phyloP scores from a whole-genome alignment of 2,329 filamentous ascomycete genomes.

The Ilyonectria destructans region DNA sequence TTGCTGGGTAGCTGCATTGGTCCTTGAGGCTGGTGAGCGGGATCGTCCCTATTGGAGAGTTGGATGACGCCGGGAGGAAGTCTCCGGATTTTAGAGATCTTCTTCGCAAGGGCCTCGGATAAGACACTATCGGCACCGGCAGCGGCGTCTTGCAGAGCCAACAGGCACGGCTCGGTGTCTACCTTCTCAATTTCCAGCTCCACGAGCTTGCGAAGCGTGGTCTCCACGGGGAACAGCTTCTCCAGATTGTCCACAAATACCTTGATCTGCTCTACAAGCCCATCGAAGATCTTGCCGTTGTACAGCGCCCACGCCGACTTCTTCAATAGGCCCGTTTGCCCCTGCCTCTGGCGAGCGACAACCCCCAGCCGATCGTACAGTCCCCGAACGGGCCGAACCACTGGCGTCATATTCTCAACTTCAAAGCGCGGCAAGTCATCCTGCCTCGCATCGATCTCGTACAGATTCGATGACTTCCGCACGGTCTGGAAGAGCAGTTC shows the following conservation, averaged over 20 bases:
- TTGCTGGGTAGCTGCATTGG: too few species aligned
- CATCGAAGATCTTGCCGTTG: slow-evolving; percentile 36
- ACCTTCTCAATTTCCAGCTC: slow-evolving; percentile 45
- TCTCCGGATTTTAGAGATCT: slow-evolving; percentile 3
- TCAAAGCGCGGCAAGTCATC: slow-evolving; percentile 14
- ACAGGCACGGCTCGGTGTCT: slow-evolving; percentile 43
- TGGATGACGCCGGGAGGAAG: neutral
- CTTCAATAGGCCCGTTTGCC: neutral
- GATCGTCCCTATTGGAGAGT: slow-evolving; percentile 4
- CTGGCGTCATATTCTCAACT: slow-evolving; percentile 1
- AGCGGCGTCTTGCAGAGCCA: slow-evolving; percentile 32
- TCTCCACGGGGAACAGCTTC: slow-evolving; percentile 41
- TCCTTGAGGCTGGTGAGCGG: slow-evolving; percentile 2
- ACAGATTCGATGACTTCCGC: slow-evolving; percentile 45
- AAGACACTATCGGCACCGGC: too few species aligned
- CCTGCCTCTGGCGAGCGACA: neutral
- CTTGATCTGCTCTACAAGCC: slow-evolving; percentile 42
- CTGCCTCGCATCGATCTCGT: slow-evolving; percentile 29
- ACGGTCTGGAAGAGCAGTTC: slow-evolving; percentile 44
- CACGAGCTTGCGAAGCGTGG: slow-evolving; percentile 32
- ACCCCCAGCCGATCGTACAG: slow-evolving; percentile 2
- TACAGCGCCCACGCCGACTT: slow-evolving; percentile 31
- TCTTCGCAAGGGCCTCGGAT: too few species aligned
- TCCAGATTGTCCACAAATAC: slow-evolving; percentile 48
- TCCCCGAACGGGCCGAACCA: neutral